Evolutionary conservation across 164 flowering plant species (phyloP), one percentile per base, ranked within the genome.

Genomic region (Vitis labrusca): DNA sequence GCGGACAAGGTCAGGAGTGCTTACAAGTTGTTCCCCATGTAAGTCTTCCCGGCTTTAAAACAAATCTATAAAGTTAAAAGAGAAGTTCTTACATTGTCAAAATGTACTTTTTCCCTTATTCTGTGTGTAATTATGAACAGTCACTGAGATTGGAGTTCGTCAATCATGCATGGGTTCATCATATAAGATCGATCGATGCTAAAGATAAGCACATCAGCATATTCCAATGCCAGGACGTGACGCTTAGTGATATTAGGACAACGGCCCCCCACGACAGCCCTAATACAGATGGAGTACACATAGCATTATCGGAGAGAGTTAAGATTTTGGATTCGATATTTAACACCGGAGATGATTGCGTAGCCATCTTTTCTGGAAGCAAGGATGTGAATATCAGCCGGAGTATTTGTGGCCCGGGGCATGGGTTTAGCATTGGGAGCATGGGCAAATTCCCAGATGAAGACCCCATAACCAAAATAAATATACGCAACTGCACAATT

Each of bases 271-370:
- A 15, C 0, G 70, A 76, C 17, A 82, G 88, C 67, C 81, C 76
- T 19, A 87, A 85, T 82, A 84, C 89, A 0, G 91, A 87, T 30
- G 91, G 91, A 0, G 81, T 87, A 66, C 88, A 85, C 65, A 59
- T 83, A 9, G 84, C 78, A 3, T 16, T 27, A 16, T 77, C 83
- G 2, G 29, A 14, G 2, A 0, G 23, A 10, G 61, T 87, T 57
- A 30, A 10, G 1, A 55, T 87, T 29, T 5, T 66, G 0, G 60
- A 63, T 15, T 49, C 72, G 15, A 8, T 0, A 8, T 85, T 88
- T 0, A 73, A 60, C 9, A 85, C 88, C 0, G 91, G 89, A 0
- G 91, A 88, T 37, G 89, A 88, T 66, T 85, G 88, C 74, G 63
- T 83, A 37, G 44, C 44, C 7, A 6, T 37, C 5, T 37, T 37